Conservation (phyloP, 306 rosid genomes). For the Fagus sylvatica region DNA sequence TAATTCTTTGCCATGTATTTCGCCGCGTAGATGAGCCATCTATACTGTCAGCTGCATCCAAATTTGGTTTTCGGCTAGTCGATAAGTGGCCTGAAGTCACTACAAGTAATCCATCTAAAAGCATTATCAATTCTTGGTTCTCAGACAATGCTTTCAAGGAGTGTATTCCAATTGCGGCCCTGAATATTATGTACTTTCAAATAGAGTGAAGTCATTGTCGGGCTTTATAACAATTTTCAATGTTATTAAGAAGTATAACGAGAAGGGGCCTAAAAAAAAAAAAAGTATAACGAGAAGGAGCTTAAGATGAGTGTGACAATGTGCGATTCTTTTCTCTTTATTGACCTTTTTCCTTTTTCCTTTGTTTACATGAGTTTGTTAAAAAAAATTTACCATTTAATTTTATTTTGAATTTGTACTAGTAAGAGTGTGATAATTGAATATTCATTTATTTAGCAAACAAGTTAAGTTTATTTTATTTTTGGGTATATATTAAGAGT, state of each 20-base stretch:
- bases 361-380: not conserved
- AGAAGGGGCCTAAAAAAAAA: too few species aligned
- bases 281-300: too few species aligned
- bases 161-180: slow-evolving; percentile 55
- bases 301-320: not conserved
- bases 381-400: too few species aligned
- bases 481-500: too few species aligned
- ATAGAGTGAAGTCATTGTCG: slow-evolving; percentile 30
- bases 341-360: not conserved
- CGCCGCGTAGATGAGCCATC: slow-evolving; percentile 80
- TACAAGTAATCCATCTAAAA: slow-evolving; percentile 27
- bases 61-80: slow-evolving; percentile 60
- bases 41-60: slow-evolving; percentile 61
- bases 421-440: not conserved
- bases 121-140: slow-evolving; percentile 64
- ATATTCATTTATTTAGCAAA: too few species aligned
- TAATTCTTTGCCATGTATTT: slow-evolving; percentile 75
- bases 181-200: slow-evolving; percentile 65
- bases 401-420: not conserved
- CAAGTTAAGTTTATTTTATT: too few species aligned
- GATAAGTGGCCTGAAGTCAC: slow-evolving; percentile 63
- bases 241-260: too few species aligned
- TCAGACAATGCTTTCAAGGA: slow-evolving; percentile 38
- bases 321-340: not conserved
- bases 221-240: not conserved